phyloP scores from a whole-genome alignment of 495 filamentous ascomycete genomes.

The Rhizodiscina lignyota region DNA sequence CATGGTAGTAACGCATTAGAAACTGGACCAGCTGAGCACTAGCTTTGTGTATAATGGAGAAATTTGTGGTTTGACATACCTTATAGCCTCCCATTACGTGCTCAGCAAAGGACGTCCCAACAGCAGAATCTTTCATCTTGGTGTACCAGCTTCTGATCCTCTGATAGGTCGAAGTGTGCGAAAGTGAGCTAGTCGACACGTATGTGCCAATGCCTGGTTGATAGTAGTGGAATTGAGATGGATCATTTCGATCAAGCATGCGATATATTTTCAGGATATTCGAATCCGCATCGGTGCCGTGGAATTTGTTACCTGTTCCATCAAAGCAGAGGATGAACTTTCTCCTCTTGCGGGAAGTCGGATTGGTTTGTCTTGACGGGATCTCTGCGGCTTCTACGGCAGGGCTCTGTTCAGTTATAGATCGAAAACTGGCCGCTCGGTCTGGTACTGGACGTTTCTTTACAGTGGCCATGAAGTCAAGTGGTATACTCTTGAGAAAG shows the following conservation, averaged over 20 bases:
- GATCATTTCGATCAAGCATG: slow-evolving; percentile 41
- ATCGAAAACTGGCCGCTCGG: background rate
- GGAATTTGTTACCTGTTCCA: slow-evolving; percentile 78
- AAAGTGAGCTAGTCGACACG: slow-evolving; percentile 46
- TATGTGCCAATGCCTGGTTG: slow-evolving; percentile 81
- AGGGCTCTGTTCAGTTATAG: background rate
- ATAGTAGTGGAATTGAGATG: slow-evolving; percentile 47
- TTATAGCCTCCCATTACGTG: slow-evolving; percentile 78
- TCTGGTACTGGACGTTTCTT: too few species aligned
- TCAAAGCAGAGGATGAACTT: slow-evolving; percentile 75
- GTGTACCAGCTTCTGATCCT: slow-evolving; percentile 57
- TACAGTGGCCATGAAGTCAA: too few species aligned
- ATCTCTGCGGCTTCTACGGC: slow-evolving; percentile 1
- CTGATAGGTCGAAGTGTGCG: slow-evolving; percentile 44
- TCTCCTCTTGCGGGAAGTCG: slow-evolving; percentile 20
- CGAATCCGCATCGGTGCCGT: slow-evolving; percentile 64
- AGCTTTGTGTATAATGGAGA: background rate
- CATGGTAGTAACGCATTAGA: slow-evolving; percentile 69
- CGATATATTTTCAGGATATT: slow-evolving; percentile 81
- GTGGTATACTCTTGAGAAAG: background rate
- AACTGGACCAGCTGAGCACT: too few species aligned
- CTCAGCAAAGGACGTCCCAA: slow-evolving; percentile 69
- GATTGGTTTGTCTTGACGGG: slow-evolving; percentile 5
- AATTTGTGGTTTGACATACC: slow-evolving; percentile 4
- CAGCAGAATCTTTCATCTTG: slow-evolving; percentile 72